Evolutionary conservation across 208 protist species (phyloP).

Genomic region (Pavlovales sp.): DNA sequence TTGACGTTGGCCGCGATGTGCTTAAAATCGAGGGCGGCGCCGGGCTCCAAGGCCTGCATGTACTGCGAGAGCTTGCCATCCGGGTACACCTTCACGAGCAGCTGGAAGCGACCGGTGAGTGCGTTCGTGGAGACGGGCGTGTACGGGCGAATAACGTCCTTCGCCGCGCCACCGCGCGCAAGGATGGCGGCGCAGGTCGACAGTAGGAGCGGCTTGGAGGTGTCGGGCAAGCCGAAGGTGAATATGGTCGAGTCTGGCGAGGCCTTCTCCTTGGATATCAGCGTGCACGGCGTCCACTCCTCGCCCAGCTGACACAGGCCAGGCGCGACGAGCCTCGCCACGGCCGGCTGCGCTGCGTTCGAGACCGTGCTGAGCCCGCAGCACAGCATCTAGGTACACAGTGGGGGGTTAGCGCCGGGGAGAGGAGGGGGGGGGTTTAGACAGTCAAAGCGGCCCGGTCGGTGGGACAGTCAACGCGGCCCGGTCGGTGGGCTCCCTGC

Average conservation of each 20-base stretch:
- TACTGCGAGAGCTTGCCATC: not conserved
- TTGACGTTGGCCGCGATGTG: not conserved
- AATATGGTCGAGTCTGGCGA: not conserved
- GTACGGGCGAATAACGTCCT: not conserved
- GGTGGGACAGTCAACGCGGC: no score
- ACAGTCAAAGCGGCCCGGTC: no score
- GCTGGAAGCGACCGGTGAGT: not conserved
- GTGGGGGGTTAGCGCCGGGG: no score
- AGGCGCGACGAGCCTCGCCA: not conserved
- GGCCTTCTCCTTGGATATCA: not conserved
- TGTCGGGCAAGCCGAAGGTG: not conserved
- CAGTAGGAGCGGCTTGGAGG: not conserved
- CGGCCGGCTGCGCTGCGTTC: no score
- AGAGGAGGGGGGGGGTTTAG: no score
- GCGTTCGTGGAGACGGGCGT: constrained; percentile 26
- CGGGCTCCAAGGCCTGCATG: not conserved
- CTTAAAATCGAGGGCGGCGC: constrained; percentile 6
- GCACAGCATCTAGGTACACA: no score
- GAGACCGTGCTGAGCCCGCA: no score
- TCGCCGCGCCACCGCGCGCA: not conserved
- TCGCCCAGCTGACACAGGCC: not conserved
- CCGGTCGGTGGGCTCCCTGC: no score
- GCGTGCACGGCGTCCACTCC: not conserved
- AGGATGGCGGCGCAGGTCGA: constrained; percentile 6
- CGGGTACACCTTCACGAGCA: constrained; percentile 29